These are phyloP conservation scores for Beauveria sp. DNA, from an alignment of 2,329 filamentous ascomycete species.

Conservation along the genomic window DNA sequence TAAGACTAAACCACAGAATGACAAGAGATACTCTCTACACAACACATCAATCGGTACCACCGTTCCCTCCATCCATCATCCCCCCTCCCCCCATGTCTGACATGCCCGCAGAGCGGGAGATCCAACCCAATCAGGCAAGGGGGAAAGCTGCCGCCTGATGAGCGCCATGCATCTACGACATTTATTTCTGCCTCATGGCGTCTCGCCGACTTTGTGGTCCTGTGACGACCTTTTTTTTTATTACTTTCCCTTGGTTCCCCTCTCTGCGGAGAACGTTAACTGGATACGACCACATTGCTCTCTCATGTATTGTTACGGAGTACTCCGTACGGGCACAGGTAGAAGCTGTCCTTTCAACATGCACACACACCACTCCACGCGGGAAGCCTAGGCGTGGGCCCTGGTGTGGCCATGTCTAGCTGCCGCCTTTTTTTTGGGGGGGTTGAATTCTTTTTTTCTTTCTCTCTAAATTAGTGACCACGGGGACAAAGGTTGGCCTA, in stretches of 20 bases:
- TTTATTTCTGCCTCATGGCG: background rate
- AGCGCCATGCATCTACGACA: slow-evolving; percentile 11
- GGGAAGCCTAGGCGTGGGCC: background rate
- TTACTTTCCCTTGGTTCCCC: too few relatives aligned
- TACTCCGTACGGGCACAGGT: too few relatives aligned
- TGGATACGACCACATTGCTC: background rate
- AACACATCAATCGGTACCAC: too few relatives aligned
- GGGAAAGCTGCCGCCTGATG: slow-evolving; percentile 13
- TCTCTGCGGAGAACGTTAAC: background rate
- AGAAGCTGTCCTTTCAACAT: background rate
- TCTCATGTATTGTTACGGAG: background rate
- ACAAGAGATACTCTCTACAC: too few relatives aligned
- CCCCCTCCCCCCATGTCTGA: background rate
- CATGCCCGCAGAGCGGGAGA: slow-evolving; percentile 11
- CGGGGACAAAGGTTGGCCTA: background rate
- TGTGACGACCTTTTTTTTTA: background rate
- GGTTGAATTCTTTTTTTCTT: too few relatives aligned
- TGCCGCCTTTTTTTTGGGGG: too few relatives aligned
- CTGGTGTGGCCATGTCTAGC: background rate
- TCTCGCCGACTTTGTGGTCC: background rate
- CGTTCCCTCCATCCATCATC: too few relatives aligned
- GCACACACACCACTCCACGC: background rate
- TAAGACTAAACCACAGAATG: too few relatives aligned
- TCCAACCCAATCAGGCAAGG: slow-evolving; percentile 13
- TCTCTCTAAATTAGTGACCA: background rate